A percentile compares a stretch with the other conserved stretches of the same genome.
phyloP scores from a whole-genome alignment of 2,329 filamentous ascomycete genomes.

The Dactylonectria macrodidyma region DNA sequence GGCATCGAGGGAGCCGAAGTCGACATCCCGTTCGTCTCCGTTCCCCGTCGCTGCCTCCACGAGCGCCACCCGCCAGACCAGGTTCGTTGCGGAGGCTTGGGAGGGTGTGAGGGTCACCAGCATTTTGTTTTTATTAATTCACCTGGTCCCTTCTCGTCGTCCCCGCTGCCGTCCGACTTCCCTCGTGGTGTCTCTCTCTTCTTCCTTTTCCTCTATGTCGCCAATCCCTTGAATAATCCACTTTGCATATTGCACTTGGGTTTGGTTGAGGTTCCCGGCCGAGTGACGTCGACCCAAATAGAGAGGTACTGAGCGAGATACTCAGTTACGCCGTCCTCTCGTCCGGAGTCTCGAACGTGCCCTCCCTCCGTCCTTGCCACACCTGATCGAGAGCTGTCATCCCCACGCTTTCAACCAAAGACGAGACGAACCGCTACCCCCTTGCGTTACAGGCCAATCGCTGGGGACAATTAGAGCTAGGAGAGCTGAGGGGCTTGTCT shows the following conservation, averaged over 20 bases:
- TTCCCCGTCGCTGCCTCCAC: conserved; percentile 19
- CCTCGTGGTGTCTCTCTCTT: conserved; percentile 35
- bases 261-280: conserved; percentile 13
- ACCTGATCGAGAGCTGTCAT: neutral
- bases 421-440: conserved; percentile 25
- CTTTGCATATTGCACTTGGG: conserved; percentile 20
- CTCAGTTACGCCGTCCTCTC: neutral
- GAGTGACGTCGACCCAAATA: conserved; percentile 16
- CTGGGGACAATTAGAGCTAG: conserved; percentile 34
- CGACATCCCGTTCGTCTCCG: conserved; percentile 21
- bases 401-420: conserved; percentile 14
- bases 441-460: conserved; percentile 41
- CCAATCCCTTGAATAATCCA: conserved; percentile 5
- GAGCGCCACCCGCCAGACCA: conserved; percentile 14
- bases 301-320: neutral
- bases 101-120: conserved; percentile 29
- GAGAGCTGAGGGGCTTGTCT: conserved; percentile 32
- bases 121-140: conserved; percentile 44
- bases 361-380: neutral
- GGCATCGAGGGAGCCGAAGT: conserved; percentile 1
- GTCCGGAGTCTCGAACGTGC: conserved; percentile 17
- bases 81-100: conserved; percentile 9
- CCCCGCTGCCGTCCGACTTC: conserved; percentile 13
- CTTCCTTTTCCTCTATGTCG: conserved; percentile 19
- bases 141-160: conserved; percentile 34